Percentiles rank a stretch among this genome's conserved stretches.
Conservation (phyloP, 1,284 basidiomycete species). For the Rhodofomes roseus region DNA sequence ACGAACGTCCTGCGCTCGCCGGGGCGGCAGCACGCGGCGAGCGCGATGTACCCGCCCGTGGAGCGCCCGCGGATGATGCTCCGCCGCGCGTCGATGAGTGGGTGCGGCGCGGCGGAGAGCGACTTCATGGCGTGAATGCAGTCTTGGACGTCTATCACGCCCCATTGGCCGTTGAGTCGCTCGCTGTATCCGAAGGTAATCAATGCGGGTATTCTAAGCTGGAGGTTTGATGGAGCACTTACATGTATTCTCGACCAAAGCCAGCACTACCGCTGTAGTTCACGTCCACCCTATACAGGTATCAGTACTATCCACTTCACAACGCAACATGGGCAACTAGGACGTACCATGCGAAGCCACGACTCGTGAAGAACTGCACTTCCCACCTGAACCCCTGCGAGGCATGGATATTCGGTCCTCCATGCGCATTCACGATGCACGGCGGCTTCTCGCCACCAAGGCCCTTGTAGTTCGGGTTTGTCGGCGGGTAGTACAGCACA, state of each 20-base stretch:
- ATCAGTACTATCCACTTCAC: background rate
- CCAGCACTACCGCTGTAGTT: constrained; percentile 71
- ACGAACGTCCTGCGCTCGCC: constrained; percentile 22
- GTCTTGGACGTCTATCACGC: constrained; percentile 57
- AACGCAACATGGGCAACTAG: background rate
- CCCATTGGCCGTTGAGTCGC: constrained; percentile 54
- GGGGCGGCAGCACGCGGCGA: constrained; percentile 27
- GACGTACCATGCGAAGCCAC: constrained; percentile 61
- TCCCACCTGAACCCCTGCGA: constrained; percentile 45
- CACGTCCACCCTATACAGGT: constrained; percentile 50
- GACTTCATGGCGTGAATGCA: constrained; percentile 44
- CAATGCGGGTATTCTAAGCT: no score
- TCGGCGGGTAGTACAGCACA: constrained; percentile 59
- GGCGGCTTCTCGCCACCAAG: constrained; percentile 57
- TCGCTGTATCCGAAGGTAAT: constrained; percentile 29
- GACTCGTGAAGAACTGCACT: constrained; percentile 60
- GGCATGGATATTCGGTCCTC: constrained; percentile 56
- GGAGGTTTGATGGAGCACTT: constrained; percentile 10
- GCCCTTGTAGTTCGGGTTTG: constrained; percentile 53
- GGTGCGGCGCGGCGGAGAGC: constrained; percentile 34
- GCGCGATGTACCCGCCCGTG: constrained; percentile 42
- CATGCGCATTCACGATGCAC: constrained; percentile 60
- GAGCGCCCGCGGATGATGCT: constrained; percentile 45
- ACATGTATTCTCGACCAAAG: constrained; percentile 57
- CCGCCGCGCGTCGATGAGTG: constrained; percentile 47